phyloP scores from a whole-genome alignment of 305 asterid species.

The Fraxinus xanthoxyloides region DNA sequence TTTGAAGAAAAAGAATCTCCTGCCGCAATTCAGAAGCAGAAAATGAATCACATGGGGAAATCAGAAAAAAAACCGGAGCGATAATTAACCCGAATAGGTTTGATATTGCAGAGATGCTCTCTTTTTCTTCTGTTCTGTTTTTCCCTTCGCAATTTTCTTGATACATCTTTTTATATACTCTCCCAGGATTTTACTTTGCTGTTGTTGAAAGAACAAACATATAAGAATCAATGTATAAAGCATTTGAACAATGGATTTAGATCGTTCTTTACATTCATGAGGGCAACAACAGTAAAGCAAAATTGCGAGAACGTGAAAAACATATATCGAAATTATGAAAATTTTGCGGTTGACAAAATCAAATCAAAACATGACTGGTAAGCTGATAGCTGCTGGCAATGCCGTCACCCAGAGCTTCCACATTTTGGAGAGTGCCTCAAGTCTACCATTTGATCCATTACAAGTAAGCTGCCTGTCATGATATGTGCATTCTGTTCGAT shows the following conservation, averaged over 20 bases:
- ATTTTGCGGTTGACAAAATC: background rate
- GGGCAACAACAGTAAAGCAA: background rate
- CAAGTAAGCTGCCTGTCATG: conserved; percentile 46
- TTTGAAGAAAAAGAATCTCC: conserved; percentile 46
- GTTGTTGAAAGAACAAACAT: background rate
- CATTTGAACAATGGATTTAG: background rate
- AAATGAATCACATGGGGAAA: conserved; percentile 29
- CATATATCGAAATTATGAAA: conserved; percentile 10
- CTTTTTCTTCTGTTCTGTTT: background rate
- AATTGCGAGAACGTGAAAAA: conserved; percentile 7
- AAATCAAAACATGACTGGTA: conserved; percentile 23
- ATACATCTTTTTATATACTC: background rate
- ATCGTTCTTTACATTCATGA: background rate
- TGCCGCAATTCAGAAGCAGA: conserved; percentile 30
- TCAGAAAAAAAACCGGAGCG: conserved; percentile 35
- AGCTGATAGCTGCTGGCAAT: conserved; percentile 27
- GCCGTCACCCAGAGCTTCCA: conserved; percentile 35
- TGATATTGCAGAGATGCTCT: background rate
- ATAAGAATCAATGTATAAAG: background rate
- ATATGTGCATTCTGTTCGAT: conserved; percentile 53
- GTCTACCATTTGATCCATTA: conserved; percentile 32
- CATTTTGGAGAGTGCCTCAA: conserved; percentile 10
- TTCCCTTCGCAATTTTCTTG: background rate
- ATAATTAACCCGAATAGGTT: conserved; percentile 18
- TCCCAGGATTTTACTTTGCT: background rate